These are phyloP conservation scores for Rhodotorula sp. DNA, from an alignment of 1,284 basidiomycete genomes.

Conservation along the genomic window DNA sequence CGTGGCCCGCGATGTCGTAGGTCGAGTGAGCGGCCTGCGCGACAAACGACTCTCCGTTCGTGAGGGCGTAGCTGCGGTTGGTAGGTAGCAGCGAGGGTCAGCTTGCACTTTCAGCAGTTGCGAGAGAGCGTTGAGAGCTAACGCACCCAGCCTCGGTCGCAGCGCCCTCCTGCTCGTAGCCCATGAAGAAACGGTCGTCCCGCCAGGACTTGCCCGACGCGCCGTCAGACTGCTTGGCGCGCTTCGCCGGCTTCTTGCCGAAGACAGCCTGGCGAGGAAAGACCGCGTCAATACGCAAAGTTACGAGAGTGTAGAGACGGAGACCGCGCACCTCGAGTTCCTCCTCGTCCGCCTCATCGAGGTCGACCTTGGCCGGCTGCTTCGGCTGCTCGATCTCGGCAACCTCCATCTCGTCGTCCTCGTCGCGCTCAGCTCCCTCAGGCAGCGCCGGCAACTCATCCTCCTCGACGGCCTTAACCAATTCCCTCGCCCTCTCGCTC, in stretches of 20 bases:
- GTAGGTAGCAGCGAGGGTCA: no score
- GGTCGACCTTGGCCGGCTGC: constrained; percentile 16
- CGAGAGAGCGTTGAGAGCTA: not conserved
- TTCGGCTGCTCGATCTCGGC: constrained; percentile 43
- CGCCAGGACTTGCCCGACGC: constrained; percentile 53
- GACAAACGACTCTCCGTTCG: constrained; percentile 72
- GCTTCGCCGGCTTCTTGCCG: constrained; percentile 57
- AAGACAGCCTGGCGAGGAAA: constrained; percentile 70
- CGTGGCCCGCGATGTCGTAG: constrained; percentile 75
- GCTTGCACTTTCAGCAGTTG: no score
- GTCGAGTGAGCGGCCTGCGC: constrained; percentile 76
- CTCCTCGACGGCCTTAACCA: constrained; percentile 49
- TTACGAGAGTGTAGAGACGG: constrained; percentile 2
- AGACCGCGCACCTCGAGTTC: constrained; percentile 59
- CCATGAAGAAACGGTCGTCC: constrained; percentile 87
- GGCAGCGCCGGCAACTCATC: constrained; percentile 45
- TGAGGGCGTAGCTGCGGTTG: constrained; percentile 71
- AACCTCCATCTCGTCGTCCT: constrained; percentile 30
- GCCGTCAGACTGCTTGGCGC: constrained; percentile 34
- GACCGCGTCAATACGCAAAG: not conserved
- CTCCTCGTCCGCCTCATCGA: constrained; percentile 45
- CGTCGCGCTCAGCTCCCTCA: not conserved
- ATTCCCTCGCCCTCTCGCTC: constrained; percentile 38
- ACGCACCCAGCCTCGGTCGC: constrained; percentile 81
- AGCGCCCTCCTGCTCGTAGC: constrained; percentile 81